Conservation (phyloP, 148 eudicot species). For the Arctostaphylos glauca region DNA sequence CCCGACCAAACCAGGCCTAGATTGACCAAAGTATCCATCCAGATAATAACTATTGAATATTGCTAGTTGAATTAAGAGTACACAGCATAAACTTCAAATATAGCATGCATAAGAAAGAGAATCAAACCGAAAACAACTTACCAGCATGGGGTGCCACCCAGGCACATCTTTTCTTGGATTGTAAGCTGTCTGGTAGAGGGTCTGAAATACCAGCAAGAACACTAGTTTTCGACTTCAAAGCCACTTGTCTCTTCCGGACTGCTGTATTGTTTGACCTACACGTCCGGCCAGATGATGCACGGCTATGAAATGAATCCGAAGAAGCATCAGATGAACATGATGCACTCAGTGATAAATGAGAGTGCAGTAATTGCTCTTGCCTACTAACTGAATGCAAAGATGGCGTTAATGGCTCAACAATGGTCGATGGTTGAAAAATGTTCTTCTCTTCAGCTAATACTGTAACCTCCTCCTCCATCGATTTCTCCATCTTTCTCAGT, state of each 20-base stretch:
- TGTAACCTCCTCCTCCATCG: conserved; percentile 3
- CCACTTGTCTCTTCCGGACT: conserved; percentile 21
- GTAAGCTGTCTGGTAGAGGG: conserved; percentile 18
- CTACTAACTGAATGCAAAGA: conserved; percentile 9
- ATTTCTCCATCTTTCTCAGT: conserved; percentile 16
- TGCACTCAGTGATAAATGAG: conserved; percentile 20
- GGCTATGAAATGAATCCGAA: conserved; percentile 28
- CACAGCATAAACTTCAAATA: neutral
- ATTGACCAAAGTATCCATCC: neutral
- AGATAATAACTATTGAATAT: neutral
- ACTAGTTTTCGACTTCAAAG: conserved; percentile 19
- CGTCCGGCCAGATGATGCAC: conserved; percentile 26
- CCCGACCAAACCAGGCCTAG: neutral
- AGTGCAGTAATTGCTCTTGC: conserved; percentile 16
- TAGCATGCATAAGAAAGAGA: neutral
- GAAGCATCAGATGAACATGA: conserved; percentile 34
- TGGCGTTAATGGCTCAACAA: conserved; percentile 2
- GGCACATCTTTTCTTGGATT: conserved; percentile 30
- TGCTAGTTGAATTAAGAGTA: neutral
- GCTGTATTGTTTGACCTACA: conserved; percentile 9
- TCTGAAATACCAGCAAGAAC: conserved; percentile 19
- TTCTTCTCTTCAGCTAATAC: conserved; percentile 10
- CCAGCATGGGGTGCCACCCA: conserved; percentile 33
- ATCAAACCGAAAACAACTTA: conserved; percentile 10
- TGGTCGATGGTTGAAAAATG: neutral